Conservation (phyloP, 495 filamentous ascomycete genomes). For the Penicillium desertorum region DNA sequence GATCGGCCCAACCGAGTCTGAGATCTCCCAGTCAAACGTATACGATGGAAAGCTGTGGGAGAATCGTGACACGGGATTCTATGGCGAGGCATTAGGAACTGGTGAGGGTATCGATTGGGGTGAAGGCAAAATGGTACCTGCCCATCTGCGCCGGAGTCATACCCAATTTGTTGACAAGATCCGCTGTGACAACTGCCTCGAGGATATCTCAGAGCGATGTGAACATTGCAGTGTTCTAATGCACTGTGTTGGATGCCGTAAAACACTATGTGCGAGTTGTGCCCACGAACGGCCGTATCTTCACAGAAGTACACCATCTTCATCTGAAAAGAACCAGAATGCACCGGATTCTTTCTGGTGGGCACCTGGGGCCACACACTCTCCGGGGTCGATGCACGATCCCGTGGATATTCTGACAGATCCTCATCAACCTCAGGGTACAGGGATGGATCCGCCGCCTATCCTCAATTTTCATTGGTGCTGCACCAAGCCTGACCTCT, state of each 20-base stretch:
- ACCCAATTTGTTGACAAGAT: conserved; percentile 52
- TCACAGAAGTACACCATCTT: conserved; percentile 25
- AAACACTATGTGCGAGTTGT: conserved; percentile 61
- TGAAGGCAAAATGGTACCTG: conserved; percentile 56
- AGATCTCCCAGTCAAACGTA: conserved; percentile 16
- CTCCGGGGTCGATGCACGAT: conserved; percentile 60
- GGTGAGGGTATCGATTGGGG: conserved; percentile 39
- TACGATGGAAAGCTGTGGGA: conserved; percentile 58
- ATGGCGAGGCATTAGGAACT: conserved; percentile 57
- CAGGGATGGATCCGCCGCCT: conserved; percentile 36
- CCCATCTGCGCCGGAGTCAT: conserved; percentile 57
- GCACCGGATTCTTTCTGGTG: conserved; percentile 51
- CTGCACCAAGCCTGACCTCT: conserved; percentile 62
- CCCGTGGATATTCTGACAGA: conserved; percentile 31
- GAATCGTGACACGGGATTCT: conserved; percentile 53
- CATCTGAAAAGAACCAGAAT: conserved; percentile 9
- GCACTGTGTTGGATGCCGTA: conserved; percentile 63
- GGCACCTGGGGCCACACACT: conserved; percentile 53
- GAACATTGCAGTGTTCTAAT: conserved; percentile 63
- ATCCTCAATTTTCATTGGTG: conserved; percentile 59
- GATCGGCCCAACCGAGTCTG: conserved; percentile 46
- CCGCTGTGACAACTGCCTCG: conserved; percentile 55
- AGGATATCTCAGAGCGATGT: conserved; percentile 55
- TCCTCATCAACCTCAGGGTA: conserved; percentile 30
- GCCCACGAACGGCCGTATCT: conserved; percentile 57